Percentiles rank a stretch among this genome's conserved stretches.
phyloP scores from a whole-genome alignment of 768 basidiomycete species.

The Lactarius akahatsu region DNA sequence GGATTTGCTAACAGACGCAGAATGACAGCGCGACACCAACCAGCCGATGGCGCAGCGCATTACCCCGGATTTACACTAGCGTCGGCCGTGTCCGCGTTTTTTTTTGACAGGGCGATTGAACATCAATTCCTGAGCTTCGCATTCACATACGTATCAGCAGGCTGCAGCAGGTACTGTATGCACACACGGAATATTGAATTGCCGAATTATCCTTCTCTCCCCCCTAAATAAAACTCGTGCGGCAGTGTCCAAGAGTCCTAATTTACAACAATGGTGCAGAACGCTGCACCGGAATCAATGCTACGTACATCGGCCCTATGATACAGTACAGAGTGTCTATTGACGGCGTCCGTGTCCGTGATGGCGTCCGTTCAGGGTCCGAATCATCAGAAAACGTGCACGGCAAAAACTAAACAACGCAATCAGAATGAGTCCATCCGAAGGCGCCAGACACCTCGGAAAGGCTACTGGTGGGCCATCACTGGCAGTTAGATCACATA shows the following conservation, averaged over 20 bases:
- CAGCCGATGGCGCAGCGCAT: too few species aligned
- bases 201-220: background rate
- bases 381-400: background rate
- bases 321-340: background rate
- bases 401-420: background rate
- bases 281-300: background rate
- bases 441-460: background rate
- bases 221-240: background rate
- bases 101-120: background rate
- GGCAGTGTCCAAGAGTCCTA: background rate
- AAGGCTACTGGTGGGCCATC: background rate
- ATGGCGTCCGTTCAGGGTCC: background rate
- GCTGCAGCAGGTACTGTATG: background rate
- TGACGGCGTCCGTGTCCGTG: background rate
- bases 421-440: background rate
- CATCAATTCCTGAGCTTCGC: background rate
- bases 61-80: background rate
- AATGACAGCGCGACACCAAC: too few species aligned
- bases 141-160: too few species aligned
- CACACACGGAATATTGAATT: background rate
- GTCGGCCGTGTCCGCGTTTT: background rate
- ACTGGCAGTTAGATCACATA: slow-evolving; percentile 7
- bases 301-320: background rate
- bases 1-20: background rate
- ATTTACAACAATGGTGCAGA: background rate